phyloP scores from a whole-genome alignment of 2,329 filamentous ascomycete genomes.

The Seiridium unicorne region DNA sequence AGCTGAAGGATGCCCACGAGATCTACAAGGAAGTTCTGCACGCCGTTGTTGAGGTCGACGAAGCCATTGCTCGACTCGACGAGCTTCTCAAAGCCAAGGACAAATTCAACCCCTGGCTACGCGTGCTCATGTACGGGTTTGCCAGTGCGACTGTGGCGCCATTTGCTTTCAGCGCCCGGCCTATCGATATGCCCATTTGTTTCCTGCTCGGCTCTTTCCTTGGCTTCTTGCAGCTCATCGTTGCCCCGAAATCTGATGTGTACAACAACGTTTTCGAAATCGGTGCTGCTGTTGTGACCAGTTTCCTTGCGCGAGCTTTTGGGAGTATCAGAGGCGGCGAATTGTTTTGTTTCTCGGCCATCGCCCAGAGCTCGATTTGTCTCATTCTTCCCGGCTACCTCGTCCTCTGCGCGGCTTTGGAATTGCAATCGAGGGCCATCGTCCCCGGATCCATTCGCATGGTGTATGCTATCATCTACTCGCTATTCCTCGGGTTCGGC shows the following conservation, averaged over 20 bases:
- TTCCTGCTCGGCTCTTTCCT: constrained; percentile 75
- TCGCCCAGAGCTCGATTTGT: constrained; percentile 72
- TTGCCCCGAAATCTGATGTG: constrained; percentile 72
- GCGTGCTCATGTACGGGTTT: constrained; percentile 69
- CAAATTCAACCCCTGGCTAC: constrained; percentile 50
- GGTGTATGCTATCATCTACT: constrained; percentile 72
- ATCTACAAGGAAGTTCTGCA: constrained; percentile 66
- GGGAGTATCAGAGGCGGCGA: constrained; percentile 60
- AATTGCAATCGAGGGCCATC: constrained; percentile 67
- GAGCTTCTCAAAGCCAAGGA: constrained; percentile 43
- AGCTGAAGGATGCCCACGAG: constrained; percentile 58
- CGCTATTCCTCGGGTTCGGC: constrained; percentile 69
- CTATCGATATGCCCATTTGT: constrained; percentile 74
- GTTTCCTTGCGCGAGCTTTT: constrained; percentile 67
- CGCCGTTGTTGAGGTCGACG: constrained; percentile 56
- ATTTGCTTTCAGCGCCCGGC: constrained; percentile 75
- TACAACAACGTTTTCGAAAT: constrained; percentile 57
- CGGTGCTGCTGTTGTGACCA: constrained; percentile 60
- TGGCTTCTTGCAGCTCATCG: constrained; percentile 70
- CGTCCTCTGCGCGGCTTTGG: constrained; percentile 55
- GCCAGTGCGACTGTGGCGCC: constrained; percentile 75
- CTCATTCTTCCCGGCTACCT: constrained; percentile 69
- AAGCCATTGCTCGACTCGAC: constrained; percentile 52
- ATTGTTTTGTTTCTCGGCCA: constrained; percentile 69
- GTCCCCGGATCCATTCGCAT: constrained; percentile 69